phyloP scores from a whole-genome alignment of 257 asterid species.

The Ophiorrhiza pumila region DNA sequence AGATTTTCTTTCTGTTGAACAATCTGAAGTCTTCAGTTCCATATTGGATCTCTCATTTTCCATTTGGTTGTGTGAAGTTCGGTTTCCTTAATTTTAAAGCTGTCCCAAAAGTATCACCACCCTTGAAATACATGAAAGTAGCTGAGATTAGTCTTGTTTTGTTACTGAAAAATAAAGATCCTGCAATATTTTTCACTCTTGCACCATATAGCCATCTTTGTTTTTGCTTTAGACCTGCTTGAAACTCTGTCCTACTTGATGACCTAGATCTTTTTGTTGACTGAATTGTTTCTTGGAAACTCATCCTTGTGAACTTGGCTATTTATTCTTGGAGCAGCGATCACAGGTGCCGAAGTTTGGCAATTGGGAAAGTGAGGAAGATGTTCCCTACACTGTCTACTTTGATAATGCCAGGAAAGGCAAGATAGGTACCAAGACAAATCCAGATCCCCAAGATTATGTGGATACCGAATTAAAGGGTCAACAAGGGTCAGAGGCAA shows the following conservation, averaged over 20 bases:
- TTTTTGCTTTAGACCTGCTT: neutral
- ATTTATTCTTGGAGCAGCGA: conserved; percentile 36
- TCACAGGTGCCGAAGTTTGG: conserved; percentile 68
- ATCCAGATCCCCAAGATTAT: conserved; percentile 45
- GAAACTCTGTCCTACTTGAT: neutral
- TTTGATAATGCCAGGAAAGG: conserved; percentile 66
- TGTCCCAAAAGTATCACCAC: neutral
- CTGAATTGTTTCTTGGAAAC: neutral
- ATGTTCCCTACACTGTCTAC: conserved; percentile 54
- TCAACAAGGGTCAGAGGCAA: conserved; percentile 32
- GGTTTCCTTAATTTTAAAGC: neutral
- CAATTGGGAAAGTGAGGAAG: conserved; percentile 71
- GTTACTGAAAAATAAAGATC: conserved; percentile 1
- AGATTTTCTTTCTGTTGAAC: neutral
- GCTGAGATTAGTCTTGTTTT: neutral
- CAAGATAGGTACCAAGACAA: conserved; percentile 38
- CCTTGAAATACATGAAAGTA: neutral
- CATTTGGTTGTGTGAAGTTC: neutral
- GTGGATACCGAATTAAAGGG: conserved; percentile 32
- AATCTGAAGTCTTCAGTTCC: neutral
- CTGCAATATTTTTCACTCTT: neutral
- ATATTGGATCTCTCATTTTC: neutral
- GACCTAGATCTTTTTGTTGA: neutral
- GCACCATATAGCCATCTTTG: too few species aligned
- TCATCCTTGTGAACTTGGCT: neutral